Base-by-base conservation (phyloP, 805 yeast species). In the Metschnikowia similis region DNA sequence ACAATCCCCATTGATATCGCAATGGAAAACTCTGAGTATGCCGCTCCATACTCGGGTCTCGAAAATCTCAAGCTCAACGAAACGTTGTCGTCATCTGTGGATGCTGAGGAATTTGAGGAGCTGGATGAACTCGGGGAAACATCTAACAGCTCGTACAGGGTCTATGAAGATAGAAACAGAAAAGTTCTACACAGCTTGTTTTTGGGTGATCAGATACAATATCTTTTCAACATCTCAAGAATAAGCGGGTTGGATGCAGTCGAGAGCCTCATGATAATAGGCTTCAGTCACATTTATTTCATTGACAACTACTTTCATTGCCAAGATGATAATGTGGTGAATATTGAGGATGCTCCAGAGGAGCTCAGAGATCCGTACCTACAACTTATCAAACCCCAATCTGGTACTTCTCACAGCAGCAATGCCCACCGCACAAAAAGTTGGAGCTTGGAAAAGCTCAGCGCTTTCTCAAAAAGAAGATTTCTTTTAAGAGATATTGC, bases 401-500 rank as follows among this genome's bases (percentile, higher is more conserved):
- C 59, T 2, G 57, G 56, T 1, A 61, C 65, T 8, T 56, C 53
- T n/a, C 29, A 42, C 13, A 63, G 60, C 10, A 54, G 64, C 1
- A 66, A 54, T 47, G 48, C 62, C 1, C 87, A 84, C 57, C 62
- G 72, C 11, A 79, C 80, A 0, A 75, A 75, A 52, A 67, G 75
- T 11, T 88, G 95, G 94, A 75, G 79, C 26, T 57, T 86, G 17
- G 72, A 72, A 5, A 79, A 79, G 40, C 60, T 90, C 16, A 78
- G 82, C 0, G 82, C 85, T 4, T 80, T 85, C 10, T 82, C 89
- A 2, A 87, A 86, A 54, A 69, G 96, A 46, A 89, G 85, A 35
- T 89, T 89, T 58, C 64, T 89, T 16, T 69, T 89, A 13, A 70
- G 96, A 48, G 95, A 89, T 65, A 87, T 86, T 41, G 96, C 94